Conservation (phyloP, 2,329 filamentous ascomycete species). For the Berkeleyomyces basicola region DNA sequence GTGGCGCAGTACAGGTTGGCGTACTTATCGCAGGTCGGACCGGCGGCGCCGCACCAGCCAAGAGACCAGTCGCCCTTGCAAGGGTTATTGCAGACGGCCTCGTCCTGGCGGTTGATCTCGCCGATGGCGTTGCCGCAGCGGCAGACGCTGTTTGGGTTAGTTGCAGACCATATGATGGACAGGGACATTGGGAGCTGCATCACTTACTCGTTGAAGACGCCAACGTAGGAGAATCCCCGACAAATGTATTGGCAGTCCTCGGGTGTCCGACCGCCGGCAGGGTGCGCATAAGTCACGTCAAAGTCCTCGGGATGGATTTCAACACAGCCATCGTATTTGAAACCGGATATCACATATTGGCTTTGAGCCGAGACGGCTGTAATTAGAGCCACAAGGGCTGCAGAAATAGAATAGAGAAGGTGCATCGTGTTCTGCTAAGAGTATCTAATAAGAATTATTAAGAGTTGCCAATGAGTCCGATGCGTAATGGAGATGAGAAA, state of each 20-base stretch:
- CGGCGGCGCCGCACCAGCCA: slow-evolving; percentile 12
- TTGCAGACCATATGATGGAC: background rate
- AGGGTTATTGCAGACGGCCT: slow-evolving; percentile 13
- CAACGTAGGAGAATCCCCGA: slow-evolving; percentile 13
- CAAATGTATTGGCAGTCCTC: slow-evolving; percentile 14
- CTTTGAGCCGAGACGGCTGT: slow-evolving; percentile 9
- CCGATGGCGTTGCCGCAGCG: slow-evolving; percentile 12
- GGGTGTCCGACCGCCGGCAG: slow-evolving; percentile 12
- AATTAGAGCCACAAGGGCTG: background rate
- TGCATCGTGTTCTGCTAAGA: slow-evolving; percentile 3
- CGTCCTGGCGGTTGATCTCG: slow-evolving; percentile 10
- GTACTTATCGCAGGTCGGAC: slow-evolving; percentile 6
- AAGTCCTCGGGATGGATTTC: slow-evolving; percentile 3
- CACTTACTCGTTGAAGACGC: slow-evolving; percentile 13
- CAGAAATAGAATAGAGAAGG: background rate
- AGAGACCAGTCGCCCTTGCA: slow-evolving; percentile 11
- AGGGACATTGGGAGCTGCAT: background rate
- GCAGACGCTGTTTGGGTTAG: slow-evolving; percentile 9
- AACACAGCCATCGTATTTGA: slow-evolving; percentile 13
- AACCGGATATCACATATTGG: slow-evolving; percentile 9
- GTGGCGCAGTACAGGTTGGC: slow-evolving; percentile 13
- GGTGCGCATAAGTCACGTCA: slow-evolving; percentile 3
- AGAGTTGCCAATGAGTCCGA: background rate
- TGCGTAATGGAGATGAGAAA: background rate
- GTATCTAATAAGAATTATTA: too few relatives aligned